Percentiles rank a stretch among this genome's conserved stretches.
phyloP scores from a whole-genome alignment of 2,329 filamentous ascomycete species.

The Aurifilum marmelostoma region DNA sequence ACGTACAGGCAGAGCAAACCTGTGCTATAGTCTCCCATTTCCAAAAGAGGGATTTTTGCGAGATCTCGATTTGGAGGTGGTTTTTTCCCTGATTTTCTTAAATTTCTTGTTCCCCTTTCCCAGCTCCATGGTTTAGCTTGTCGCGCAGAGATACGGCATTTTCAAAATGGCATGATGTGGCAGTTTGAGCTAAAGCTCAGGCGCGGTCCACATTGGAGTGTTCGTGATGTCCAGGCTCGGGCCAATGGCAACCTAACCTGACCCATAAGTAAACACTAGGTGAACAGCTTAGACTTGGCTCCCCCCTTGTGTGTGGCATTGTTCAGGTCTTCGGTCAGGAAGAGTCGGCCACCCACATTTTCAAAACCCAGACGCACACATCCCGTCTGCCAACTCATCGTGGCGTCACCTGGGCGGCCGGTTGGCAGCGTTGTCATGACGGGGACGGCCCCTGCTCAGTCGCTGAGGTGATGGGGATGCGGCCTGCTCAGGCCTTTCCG shows the following conservation, averaged over 20 bases:
- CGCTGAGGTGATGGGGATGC: neutral
- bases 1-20: constrained; percentile 19
- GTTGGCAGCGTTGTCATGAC: constrained; percentile 8
- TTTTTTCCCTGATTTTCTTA: neutral
- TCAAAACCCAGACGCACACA: neutral
- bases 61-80: neutral
- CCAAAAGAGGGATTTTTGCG: constrained; percentile 5
- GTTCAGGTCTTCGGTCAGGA: neutral
- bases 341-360: neutral
- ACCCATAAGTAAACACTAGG: neutral
- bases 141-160: neutral
- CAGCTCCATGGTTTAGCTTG: neutral
- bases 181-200: constrained; percentile 10
- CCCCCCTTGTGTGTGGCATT: constrained; percentile 12
- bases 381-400: constrained; percentile 25
- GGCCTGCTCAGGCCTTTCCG: constrained; percentile 9
- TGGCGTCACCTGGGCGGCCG: constrained; percentile 10
- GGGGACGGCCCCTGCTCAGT: constrained; percentile 22
- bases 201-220: constrained; percentile 16
- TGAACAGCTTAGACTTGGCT: neutral
- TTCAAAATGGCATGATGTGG: constrained; percentile 6
- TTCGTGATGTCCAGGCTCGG: constrained; percentile 6
- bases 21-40: constrained; percentile 12
- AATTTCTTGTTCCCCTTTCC: neutral
- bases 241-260: neutral